These are phyloP conservation scores for Platanthera guangdongensis DNA, from an alignment of 106 monocot species.

Conservation along the genomic window DNA sequence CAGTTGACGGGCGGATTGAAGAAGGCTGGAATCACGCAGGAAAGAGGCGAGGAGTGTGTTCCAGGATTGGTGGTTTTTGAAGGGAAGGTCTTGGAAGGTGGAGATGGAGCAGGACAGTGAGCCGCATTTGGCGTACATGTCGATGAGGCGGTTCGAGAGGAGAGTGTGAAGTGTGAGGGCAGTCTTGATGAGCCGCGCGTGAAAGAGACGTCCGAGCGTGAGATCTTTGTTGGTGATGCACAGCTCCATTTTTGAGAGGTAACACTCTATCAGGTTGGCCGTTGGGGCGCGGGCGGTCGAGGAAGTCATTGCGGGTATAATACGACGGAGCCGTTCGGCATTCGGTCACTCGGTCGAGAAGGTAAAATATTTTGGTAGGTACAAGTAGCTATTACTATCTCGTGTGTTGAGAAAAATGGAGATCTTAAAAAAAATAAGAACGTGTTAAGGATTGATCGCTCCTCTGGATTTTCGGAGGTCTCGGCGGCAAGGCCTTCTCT, in stretches of 20 bases:
- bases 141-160: constrained; percentile 53
- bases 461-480: too few species aligned
- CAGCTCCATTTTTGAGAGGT: constrained; percentile 23
- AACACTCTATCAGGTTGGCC: constrained; percentile 3
- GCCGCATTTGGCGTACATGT: constrained; percentile 34
- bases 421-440: too few species aligned
- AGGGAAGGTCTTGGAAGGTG: constrained; percentile 26
- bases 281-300: not conserved
- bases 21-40: constrained; percentile 5
- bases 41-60: constrained; percentile 43
- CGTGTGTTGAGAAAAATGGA: too few species aligned
- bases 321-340: not conserved
- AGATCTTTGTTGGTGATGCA: constrained; percentile 26
- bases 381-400: too few species aligned
- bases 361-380: too few species aligned
- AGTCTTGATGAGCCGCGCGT: constrained; percentile 42
- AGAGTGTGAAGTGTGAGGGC: constrained; percentile 40
- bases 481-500: too few species aligned
- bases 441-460: too few species aligned
- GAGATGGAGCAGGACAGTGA: constrained; percentile 7
- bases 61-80: constrained; percentile 41
- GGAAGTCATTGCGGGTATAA: not conserved
- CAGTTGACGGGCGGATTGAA: constrained; percentile 16
- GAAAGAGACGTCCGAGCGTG: constrained; percentile 23
- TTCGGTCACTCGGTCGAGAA: not conserved